These are phyloP conservation scores for Volvox africanus DNA, from an alignment of 139 green algal species.

Conservation along the genomic window DNA sequence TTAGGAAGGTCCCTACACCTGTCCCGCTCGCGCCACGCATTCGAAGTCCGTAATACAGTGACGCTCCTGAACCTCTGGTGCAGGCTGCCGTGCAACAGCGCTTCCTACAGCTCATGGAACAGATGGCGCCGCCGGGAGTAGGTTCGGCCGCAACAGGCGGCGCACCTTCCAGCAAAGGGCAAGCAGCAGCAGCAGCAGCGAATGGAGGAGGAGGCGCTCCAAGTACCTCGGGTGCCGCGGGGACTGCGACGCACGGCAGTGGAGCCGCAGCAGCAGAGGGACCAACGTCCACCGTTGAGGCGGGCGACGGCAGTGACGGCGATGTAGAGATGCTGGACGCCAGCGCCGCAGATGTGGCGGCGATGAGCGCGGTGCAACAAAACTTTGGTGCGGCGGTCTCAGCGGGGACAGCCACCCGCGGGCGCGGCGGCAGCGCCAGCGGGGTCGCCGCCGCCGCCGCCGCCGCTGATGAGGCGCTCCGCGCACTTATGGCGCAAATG, in stretches of 20 bases:
- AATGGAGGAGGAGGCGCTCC: not conserved
- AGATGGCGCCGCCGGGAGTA: not conserved
- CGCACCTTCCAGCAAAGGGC: not conserved
- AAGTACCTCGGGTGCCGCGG: not conserved
- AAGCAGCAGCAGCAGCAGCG: not conserved
- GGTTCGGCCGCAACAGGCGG: not conserved
- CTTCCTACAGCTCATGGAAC: constrained; percentile 30
- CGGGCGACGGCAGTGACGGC: not conserved
- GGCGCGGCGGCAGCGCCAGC: not conserved
- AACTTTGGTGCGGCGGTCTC: not conserved
- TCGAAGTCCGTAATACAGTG: too few relatives aligned
- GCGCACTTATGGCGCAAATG: constrained; percentile 46
- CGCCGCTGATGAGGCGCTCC: constrained; percentile 17
- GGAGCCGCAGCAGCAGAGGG: too few relatives aligned
- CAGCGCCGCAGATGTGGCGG: not conserved
- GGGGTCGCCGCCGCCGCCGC: not conserved
- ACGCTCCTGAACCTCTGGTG: not conserved
- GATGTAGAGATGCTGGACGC: too few relatives aligned
- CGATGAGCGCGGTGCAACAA: not conserved
- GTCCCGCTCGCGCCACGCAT: too few relatives aligned
- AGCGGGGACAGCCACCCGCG: not conserved
- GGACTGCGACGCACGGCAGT: not conserved
- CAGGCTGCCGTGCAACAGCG: constrained; percentile 14
- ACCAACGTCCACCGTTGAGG: not conserved
- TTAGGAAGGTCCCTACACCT: too few relatives aligned